phyloP scores from a whole-genome alignment of 208 protist species.

The Trypanosoma scelopori region DNA sequence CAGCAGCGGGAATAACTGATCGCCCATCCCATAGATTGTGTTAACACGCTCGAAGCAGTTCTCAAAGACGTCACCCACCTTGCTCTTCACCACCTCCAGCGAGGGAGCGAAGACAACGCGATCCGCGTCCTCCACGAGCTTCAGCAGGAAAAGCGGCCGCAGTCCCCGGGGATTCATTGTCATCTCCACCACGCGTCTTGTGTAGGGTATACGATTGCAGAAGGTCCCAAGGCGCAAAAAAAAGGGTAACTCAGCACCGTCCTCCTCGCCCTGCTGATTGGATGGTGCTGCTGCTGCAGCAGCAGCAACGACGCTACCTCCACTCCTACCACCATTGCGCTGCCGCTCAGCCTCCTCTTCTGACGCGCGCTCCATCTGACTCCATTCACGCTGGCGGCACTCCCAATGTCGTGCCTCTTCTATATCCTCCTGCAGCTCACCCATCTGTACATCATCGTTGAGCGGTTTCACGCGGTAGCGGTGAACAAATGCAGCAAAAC shows the following conservation, averaged over 20 bases:
- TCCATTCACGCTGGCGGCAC: conserved; percentile 29
- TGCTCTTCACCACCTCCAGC: conserved; percentile 59
- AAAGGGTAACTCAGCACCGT: conserved; percentile 40
- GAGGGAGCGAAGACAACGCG: conserved; percentile 66
- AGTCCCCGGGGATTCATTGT: conserved; percentile 69
- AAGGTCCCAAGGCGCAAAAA: conserved; percentile 63
- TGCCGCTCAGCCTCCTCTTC: conserved; percentile 17
- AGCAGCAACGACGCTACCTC: background rate
- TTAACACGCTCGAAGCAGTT: conserved; percentile 79
- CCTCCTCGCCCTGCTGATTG: conserved; percentile 13
- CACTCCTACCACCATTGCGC: background rate
- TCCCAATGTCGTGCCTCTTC: conserved; percentile 72
- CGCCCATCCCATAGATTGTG: conserved; percentile 80
- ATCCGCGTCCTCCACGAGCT: conserved; percentile 53
- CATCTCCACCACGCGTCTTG: conserved; percentile 71
- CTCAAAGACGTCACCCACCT: conserved; percentile 68
- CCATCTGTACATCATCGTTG: conserved; percentile 37
- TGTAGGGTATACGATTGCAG: conserved; percentile 50
- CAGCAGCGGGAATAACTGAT: conserved; percentile 91
- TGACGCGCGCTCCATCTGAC: conserved; percentile 18
- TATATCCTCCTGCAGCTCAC: conserved; percentile 66
- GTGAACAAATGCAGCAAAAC: conserved; percentile 77
- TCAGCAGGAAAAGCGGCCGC: conserved; percentile 82
- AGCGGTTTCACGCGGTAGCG: conserved; percentile 41
- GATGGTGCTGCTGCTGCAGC: background rate